These are phyloP conservation scores for Neopestalotiopsis rosae DNA, from an alignment of 2,329 filamentous ascomycete species.

Conservation along the genomic window DNA sequence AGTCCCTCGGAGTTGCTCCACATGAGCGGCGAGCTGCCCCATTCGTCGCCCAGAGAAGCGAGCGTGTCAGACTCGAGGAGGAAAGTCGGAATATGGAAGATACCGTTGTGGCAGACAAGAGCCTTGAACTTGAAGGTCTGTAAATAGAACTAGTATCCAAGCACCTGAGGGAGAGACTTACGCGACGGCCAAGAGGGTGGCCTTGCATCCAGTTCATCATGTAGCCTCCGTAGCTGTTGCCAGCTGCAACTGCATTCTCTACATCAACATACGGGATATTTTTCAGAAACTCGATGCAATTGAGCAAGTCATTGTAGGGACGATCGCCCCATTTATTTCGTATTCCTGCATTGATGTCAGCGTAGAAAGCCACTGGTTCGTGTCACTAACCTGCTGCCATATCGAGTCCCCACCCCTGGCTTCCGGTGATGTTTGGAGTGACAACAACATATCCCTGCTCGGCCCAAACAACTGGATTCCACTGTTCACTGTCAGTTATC, in stretches of 20 bases:
- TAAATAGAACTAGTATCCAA: neutral
- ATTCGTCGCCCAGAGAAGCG: conserved; percentile 34
- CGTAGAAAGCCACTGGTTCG: neutral
- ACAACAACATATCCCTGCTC: conserved; percentile 66
- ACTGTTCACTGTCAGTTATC: conserved; percentile 35
- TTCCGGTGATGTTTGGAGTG: conserved; percentile 63
- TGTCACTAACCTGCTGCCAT: conserved; percentile 35
- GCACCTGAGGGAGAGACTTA: conserved; percentile 22
- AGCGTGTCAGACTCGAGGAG: conserved; percentile 31
- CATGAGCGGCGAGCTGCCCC: conserved; percentile 47
- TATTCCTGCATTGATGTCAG: conserved; percentile 36
- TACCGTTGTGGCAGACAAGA: conserved; percentile 58
- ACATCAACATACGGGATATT: conserved; percentile 58
- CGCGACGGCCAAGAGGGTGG: conserved; percentile 53
- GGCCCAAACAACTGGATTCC: conserved; percentile 61
- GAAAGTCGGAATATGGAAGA: conserved; percentile 39
- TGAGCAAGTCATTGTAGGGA: conserved; percentile 60
- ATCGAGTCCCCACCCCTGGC: conserved; percentile 57
- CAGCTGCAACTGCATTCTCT: conserved; percentile 55
- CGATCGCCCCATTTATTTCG: conserved; percentile 59
- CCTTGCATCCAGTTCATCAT: conserved; percentile 66
- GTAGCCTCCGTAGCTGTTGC: conserved; percentile 63
- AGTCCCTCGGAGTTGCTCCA: conserved; percentile 53
- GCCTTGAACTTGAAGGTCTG: conserved; percentile 51
- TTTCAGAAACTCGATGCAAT: conserved; percentile 57